Evolutionary conservation across 1,284 basidiomycete genomes (phyloP).

Genomic region (Amylostereum areolatum): DNA sequence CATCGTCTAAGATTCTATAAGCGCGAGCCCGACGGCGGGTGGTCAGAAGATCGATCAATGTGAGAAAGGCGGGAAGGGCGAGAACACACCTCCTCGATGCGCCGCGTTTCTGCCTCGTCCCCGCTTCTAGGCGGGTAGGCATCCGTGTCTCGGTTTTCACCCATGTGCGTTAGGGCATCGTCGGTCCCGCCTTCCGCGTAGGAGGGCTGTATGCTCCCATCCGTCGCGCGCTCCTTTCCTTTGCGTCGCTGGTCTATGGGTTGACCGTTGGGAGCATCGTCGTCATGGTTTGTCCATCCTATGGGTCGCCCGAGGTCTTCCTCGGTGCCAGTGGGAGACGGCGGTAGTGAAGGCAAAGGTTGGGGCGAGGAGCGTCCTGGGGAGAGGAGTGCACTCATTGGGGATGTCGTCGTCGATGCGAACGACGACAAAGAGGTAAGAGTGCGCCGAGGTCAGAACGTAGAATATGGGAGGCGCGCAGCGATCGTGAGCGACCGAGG

Average conservation of each 20-base stretch:
- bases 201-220: conserved; percentile 3
- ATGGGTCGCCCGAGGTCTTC: conserved; percentile 10
- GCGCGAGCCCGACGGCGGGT: too few relatives aligned
- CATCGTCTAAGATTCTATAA: conserved; percentile 62
- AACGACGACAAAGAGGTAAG: background rate
- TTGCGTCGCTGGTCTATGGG: conserved; percentile 14
- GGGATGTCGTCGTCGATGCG: background rate
- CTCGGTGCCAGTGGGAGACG: conserved; percentile 15
- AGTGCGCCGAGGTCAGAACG: conserved; percentile 4
- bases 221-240: conserved; percentile 18
- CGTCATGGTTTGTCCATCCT: conserved; percentile 6
- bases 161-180: conserved; percentile 23
- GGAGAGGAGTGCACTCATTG: conserved; percentile 4
- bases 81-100: conserved; percentile 59
- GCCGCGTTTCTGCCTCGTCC: conserved; percentile 57
- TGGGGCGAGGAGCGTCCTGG: conserved; percentile 6
- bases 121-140: conserved; percentile 64
- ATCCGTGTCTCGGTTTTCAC: conserved; percentile 18
- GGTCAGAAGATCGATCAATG: conserved; percentile 2
- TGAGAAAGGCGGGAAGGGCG: background rate
- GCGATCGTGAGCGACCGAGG: background rate
- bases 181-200: conserved; percentile 22
- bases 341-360: conserved; percentile 14
- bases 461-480: background rate
- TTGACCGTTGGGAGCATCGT: conserved; percentile 1